A percentile compares a stretch with the other conserved stretches of the same genome.
Evolutionary conservation across 306 rosid genomes (phyloP).

Genomic region (Gillenia trifoliata): DNA sequence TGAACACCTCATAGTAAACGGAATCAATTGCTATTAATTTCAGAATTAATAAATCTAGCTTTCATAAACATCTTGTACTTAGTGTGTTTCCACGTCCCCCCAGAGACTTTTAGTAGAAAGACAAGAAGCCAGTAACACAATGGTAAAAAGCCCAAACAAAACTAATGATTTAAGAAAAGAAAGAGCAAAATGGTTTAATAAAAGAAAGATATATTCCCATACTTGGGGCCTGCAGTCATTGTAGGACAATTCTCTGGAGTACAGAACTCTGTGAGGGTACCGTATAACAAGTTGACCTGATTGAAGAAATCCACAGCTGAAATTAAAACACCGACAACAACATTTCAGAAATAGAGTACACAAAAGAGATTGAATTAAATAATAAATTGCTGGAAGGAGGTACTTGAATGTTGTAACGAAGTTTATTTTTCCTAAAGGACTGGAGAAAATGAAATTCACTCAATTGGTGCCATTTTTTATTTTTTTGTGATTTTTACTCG

Average conservation of each 20-base stretch:
- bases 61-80: neutral
- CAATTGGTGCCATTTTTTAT: neutral
- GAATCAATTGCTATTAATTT: neutral
- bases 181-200: slow-evolving; percentile 1
- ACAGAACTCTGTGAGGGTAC: slow-evolving; percentile 98
- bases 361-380: neutral
- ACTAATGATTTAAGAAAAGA: slow-evolving; percentile 5
- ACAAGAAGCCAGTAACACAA: neutral
- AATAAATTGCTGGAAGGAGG: slow-evolving; percentile 1
- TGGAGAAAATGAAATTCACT: slow-evolving; percentile 4
- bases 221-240: slow-evolving; percentile 99
- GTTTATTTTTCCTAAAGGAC: neutral
- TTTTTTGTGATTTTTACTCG: neutral
- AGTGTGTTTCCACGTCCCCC: neutral
- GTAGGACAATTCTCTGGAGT: slow-evolving; percentile 95
- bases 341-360: slow-evolving; percentile 26
- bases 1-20: neutral
- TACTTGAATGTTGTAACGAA: neutral
- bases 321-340: slow-evolving; percentile 28
- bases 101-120: neutral
- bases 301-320: slow-evolving; percentile 99
- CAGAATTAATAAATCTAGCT: neutral
- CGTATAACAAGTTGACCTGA: slow-evolving; percentile 97
- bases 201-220: slow-evolving; percentile 30
- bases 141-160: slow-evolving; percentile 14